These are phyloP conservation scores for Leishmania guyanensis DNA, from an alignment of 208 protist genomes.

Conservation along the genomic window DNA sequence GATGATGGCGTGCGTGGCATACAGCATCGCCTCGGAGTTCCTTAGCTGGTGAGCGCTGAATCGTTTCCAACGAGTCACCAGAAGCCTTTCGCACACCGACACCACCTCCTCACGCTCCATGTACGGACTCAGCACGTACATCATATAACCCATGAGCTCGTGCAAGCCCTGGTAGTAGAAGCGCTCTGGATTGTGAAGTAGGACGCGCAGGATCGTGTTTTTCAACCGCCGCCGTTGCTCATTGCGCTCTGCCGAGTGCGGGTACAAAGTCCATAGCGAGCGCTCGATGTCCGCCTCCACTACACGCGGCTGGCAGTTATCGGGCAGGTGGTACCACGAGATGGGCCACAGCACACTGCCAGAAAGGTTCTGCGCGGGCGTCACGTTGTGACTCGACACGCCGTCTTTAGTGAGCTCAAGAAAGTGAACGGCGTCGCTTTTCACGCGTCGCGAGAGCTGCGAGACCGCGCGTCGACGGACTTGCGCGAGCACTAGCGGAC, in stretches of 20 bases:
- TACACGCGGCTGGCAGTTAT: constrained; percentile 81
- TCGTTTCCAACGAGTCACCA: constrained; percentile 57
- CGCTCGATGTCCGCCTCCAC: constrained; percentile 79
- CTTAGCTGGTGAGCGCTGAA: constrained; percentile 59
- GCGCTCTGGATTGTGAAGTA: constrained; percentile 53
- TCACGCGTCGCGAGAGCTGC: constrained; percentile 36
- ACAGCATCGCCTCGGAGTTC: constrained; percentile 75
- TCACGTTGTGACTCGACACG: neutral
- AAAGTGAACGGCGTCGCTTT: constrained; percentile 10
- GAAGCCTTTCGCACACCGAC: constrained; percentile 63
- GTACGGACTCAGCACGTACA: constrained; percentile 64
- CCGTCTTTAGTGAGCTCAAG: constrained; percentile 8
- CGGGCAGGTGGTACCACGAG: constrained; percentile 38
- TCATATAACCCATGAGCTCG: constrained; percentile 82
- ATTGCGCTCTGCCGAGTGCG: constrained; percentile 43
- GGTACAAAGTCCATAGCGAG: constrained; percentile 81
- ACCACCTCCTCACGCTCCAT: constrained; percentile 43
- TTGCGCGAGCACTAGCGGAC: neutral
- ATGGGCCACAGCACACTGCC: constrained; percentile 14
- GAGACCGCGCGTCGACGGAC: constrained; percentile 31
- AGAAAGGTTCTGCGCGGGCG: constrained; percentile 4
- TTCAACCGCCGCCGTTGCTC: constrained; percentile 52
- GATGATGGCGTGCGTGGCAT: constrained; percentile 75
- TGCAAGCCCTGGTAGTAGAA: constrained; percentile 90
- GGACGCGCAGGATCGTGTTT: constrained; percentile 56